Percentiles rank a stretch among this genome's conserved stretches.
Conservation (phyloP, 257 asterid genomes). For the Salvia hispanica region DNA sequence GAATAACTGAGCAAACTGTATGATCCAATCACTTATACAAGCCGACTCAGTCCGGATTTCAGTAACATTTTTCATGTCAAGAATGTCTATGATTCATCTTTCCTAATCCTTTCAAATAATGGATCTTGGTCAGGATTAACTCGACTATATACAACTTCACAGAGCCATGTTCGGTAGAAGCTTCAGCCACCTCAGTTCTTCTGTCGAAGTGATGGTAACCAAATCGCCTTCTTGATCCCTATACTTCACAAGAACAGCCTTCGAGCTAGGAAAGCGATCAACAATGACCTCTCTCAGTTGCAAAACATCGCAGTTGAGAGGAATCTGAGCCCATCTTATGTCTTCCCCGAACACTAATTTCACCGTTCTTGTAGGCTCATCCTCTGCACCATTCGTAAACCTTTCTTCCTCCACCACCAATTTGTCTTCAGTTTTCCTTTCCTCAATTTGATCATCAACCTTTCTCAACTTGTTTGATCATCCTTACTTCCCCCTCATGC, state of each 20-base stretch:
- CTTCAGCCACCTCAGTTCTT: slow-evolving; percentile 88
- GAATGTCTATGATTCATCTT: slow-evolving; percentile 27
- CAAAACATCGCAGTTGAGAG: slow-evolving; percentile 55
- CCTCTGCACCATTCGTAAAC: slow-evolving; percentile 42
- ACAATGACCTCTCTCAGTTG: slow-evolving; percentile 58
- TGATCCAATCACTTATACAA: slow-evolving; percentile 77
- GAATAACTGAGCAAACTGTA: slow-evolving; percentile 72
- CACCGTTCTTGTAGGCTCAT: slow-evolving; percentile 50
- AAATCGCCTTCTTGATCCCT: slow-evolving; percentile 89
- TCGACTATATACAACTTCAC: slow-evolving; percentile 63
- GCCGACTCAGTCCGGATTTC: slow-evolving; percentile 43
- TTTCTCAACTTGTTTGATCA: slow-evolving; percentile 22
- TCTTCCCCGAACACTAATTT: slow-evolving; percentile 82
- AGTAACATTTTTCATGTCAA: slow-evolving; percentile 28
- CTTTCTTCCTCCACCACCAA: slow-evolving; percentile 67
- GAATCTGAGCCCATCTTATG: slow-evolving; percentile 83
- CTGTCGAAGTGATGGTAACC: slow-evolving; percentile 72
- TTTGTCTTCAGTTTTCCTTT: slow-evolving; percentile 42
- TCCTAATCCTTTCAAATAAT: slow-evolving; percentile 41
- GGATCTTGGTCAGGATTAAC: slow-evolving; percentile 74
- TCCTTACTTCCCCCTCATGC: slow-evolving; percentile 16
- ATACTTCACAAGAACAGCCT: slow-evolving; percentile 69
- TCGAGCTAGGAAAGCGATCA: slow-evolving; percentile 58
- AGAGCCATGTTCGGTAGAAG: slow-evolving; percentile 58
- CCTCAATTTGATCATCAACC: slow-evolving; percentile 34